Conservation (phyloP, 768 basidiomycete species). For the Krasilnikovozyma curviuscula region DNA sequence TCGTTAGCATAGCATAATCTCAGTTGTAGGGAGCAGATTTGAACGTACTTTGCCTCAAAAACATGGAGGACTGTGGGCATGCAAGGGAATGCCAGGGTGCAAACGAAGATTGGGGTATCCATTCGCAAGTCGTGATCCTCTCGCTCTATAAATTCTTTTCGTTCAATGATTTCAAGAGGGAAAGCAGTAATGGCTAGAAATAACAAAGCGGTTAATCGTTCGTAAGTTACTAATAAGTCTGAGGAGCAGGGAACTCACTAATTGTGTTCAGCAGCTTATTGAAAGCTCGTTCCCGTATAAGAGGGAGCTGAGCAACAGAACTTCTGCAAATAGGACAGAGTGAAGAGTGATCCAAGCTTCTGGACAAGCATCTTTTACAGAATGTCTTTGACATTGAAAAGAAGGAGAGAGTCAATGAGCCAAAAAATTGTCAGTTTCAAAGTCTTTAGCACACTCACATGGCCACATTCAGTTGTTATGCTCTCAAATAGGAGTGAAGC, state of each 20-base stretch:
- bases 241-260: constrained; percentile 28
- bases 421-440: background rate
- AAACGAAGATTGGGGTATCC: constrained; percentile 79
- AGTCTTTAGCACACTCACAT: constrained; percentile 33
- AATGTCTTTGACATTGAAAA: constrained; percentile 44
- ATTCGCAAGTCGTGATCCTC: constrained; percentile 62
- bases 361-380: constrained; percentile 70
- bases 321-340: constrained; percentile 74
- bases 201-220: constrained; percentile 4
- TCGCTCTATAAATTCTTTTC: constrained; percentile 43
- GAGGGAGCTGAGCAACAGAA: constrained; percentile 50
- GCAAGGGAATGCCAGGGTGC: constrained; percentile 74
- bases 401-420: background rate
- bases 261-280: constrained; percentile 56
- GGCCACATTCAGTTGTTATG: constrained; percentile 84
- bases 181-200: constrained; percentile 47
- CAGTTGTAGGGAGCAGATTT: background rate
- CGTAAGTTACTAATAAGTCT: constrained; percentile 9
- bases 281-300: constrained; percentile 58
- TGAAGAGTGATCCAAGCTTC: constrained; percentile 66
- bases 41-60: constrained; percentile 58
- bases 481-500: constrained; percentile 65
- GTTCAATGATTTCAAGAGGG: constrained; percentile 43
- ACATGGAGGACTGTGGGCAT: constrained; percentile 79
- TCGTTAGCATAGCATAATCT: background rate